Percentiles rank a stretch among this genome's conserved stretches.
phyloP scores from a whole-genome alignment of 2,329 filamentous ascomycete species.

The Talaromyces funiculosus region DNA sequence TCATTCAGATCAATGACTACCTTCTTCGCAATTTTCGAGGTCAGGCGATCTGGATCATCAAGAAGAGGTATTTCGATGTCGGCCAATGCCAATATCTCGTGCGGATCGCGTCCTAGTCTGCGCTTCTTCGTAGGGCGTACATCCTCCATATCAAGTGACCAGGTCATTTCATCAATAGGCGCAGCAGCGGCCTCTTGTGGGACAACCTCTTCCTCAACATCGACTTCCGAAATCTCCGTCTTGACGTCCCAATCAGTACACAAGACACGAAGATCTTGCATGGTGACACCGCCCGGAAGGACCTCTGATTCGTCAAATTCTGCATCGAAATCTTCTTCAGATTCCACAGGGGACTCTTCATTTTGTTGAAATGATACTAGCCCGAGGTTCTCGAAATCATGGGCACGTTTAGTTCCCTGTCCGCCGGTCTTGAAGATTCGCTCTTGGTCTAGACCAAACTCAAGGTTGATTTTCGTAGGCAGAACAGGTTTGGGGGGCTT shows the following conservation, averaged over 20 bases:
- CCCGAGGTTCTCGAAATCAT: constrained; percentile 52
- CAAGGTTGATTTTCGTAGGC: constrained; percentile 81
- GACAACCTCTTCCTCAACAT: constrained; percentile 23
- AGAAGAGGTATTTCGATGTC: constrained; percentile 65
- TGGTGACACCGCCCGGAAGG: constrained; percentile 60
- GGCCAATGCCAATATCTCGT: constrained; percentile 47
- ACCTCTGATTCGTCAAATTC: constrained; percentile 59
- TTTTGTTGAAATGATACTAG: constrained; percentile 39
- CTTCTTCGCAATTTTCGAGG: constrained; percentile 66
- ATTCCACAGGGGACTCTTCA: constrained; percentile 45
- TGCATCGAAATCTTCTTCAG: constrained; percentile 46
- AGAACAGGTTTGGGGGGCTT: constrained; percentile 78
- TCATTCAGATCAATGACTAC: constrained; percentile 85
- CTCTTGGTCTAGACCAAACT: constrained; percentile 80
- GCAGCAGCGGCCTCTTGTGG: constrained; percentile 24
- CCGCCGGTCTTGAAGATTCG: constrained; percentile 74
- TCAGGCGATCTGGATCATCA: constrained; percentile 72
- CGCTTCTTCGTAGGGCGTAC: constrained; percentile 60
- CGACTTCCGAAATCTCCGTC: constrained; percentile 46
- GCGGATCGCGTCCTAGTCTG: constrained; percentile 45
- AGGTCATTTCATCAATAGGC: constrained; percentile 54
- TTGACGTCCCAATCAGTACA: constrained; percentile 79
- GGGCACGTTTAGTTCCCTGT: constrained; percentile 48
- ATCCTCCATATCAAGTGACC: constrained; percentile 37
- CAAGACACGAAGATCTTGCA: constrained; percentile 76